Evolutionary conservation across 129 eudicot genomes (phyloP).

Genomic region (Ambrosia artemisiifolia): DNA sequence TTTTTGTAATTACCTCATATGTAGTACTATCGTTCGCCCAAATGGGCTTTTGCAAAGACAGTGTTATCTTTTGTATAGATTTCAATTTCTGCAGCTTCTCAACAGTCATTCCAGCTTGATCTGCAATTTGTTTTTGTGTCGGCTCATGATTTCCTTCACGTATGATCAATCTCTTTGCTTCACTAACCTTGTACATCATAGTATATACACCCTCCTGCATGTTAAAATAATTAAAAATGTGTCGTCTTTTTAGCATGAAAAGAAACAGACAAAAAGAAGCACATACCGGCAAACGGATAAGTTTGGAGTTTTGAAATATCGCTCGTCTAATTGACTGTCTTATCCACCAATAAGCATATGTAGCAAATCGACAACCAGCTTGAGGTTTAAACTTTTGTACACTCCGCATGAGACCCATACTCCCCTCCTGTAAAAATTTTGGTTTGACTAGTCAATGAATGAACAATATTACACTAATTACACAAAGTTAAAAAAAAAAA

Average conservation of each 20-base stretch:
- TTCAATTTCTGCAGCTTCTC: slow-evolving; percentile 65
- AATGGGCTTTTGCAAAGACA: slow-evolving; percentile 75
- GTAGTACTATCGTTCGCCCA: slow-evolving; percentile 74
- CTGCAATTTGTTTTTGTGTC: slow-evolving; percentile 62
- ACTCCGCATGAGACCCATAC: slow-evolving; percentile 85
- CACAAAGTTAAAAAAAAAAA: neutral
- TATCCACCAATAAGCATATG: slow-evolving; percentile 98
- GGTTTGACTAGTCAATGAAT: neutral
- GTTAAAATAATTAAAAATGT: neutral
- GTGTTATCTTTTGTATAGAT: slow-evolving; percentile 43
- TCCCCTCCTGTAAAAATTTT: slow-evolving; percentile 73
- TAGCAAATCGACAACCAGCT: slow-evolving; percentile 82
- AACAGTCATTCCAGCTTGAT: slow-evolving; percentile 65
- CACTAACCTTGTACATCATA: slow-evolving; percentile 63
- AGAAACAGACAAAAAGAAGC: neutral
- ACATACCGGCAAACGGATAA: slow-evolving; percentile 85
- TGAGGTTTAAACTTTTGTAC: slow-evolving; percentile 81
- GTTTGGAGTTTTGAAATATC: slow-evolving; percentile 78
- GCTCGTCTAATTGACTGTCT: slow-evolving; percentile 75
- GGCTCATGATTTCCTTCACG: slow-evolving; percentile 70
- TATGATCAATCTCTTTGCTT: slow-evolving; percentile 70
- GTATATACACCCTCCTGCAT: slow-evolving; percentile 75
- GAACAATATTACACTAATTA: neutral
- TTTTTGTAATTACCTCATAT: slow-evolving; percentile 47
- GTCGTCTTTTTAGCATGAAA: neutral